Conservation (phyloP, 371 early-diverging fungal genomes). For the Basidiobolus heterosporus region DNA sequence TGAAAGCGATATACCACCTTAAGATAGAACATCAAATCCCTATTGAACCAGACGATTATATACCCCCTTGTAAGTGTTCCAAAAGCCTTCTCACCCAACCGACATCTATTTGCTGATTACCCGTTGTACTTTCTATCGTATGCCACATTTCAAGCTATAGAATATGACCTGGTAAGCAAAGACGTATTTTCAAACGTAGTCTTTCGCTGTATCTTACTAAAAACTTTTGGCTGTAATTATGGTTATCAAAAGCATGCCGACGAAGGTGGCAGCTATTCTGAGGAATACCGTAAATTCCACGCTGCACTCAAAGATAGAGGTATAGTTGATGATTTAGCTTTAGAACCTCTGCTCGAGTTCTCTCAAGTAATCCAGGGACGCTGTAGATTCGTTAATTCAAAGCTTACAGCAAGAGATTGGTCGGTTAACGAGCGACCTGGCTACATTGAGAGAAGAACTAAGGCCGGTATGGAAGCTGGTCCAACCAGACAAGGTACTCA, state of each 20-base stretch:
- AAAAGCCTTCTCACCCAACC: no score
- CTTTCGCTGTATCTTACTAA: no score
- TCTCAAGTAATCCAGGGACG: background rate
- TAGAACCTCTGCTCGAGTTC: background rate
- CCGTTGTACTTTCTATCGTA: no score
- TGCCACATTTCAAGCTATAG: no score
- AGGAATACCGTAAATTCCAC: conserved; percentile 33
- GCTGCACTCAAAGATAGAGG: conserved; percentile 38
- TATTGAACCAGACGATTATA: conserved; percentile 69
- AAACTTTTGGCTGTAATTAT: no score
- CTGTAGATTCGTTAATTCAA: conserved; percentile 26
- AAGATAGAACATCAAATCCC: conserved; percentile 61
- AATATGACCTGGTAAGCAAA: no score
- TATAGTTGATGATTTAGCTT: conserved; percentile 8
- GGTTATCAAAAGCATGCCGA: no score
- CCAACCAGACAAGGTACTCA: conserved; percentile 37
- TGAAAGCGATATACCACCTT: conserved; percentile 69
- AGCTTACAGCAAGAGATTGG: conserved; percentile 32
- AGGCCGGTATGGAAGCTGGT: conserved; percentile 26
- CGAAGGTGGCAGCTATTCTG: conserved; percentile 1
- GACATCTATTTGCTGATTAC: no score
- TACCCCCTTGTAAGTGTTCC: conserved; percentile 50
- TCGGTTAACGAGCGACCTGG: conserved; percentile 26
- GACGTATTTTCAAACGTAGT: no score
- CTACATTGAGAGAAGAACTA: conserved; percentile 30